Percentiles rank a stretch among this genome's conserved stretches.
phyloP scores from a whole-genome alignment of 192 early-diverging fungal genomes.

The Backusella morwellensis region DNA sequence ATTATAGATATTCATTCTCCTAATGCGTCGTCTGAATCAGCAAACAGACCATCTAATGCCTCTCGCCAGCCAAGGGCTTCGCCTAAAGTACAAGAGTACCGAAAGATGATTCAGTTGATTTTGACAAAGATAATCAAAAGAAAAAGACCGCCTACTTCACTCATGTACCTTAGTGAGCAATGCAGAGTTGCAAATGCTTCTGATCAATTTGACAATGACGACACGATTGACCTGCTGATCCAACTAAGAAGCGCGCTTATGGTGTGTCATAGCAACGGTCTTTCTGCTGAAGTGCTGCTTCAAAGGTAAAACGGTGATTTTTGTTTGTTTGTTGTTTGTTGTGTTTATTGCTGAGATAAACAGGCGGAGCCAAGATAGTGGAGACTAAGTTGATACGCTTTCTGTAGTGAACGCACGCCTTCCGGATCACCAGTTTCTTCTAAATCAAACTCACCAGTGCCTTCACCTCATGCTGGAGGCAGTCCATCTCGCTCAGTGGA shows the following conservation, averaged over 20 bases:
- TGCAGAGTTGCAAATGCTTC: not conserved
- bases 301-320: conserved; percentile 15
- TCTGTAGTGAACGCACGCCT: conserved; percentile 11
- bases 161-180: conserved; percentile 7
- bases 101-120: conserved; percentile 29
- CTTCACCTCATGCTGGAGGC: conserved; percentile 9
- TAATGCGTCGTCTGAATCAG: not conserved
- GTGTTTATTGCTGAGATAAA: not conserved
- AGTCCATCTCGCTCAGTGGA: conserved; percentile 7
- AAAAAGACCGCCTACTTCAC: conserved; percentile 25
- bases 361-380: not conserved
- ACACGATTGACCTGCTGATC: conserved; percentile 25
- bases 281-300: conserved; percentile 1
- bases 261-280: conserved; percentile 1
- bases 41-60: not conserved
- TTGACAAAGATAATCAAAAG: conserved; percentile 28
- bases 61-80: conserved; percentile 11
- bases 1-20: conserved; percentile 14
- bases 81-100: conserved; percentile 26
- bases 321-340: conserved; percentile 4
- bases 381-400: not conserved
- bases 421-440: conserved; percentile 13
- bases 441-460: conserved; percentile 9
- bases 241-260: conserved; percentile 26
- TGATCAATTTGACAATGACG: conserved; percentile 32